A percentile compares a stretch with the other conserved stretches of the same genome.
phyloP scores from a whole-genome alignment of 1,284 basidiomycete species.

The Ustilago cynodontis region DNA sequence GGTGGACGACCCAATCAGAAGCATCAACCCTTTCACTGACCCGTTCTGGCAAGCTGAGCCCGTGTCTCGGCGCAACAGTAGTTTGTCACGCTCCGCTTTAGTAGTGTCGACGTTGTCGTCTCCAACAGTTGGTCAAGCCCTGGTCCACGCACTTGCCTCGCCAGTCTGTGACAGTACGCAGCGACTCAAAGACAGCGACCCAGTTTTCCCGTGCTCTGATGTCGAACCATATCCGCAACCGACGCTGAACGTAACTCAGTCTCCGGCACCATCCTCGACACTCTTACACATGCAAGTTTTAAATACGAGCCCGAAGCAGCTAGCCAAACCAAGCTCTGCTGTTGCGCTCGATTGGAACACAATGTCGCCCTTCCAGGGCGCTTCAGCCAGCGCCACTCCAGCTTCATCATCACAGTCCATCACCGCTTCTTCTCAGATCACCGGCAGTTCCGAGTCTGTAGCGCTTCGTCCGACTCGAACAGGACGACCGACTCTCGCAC shows the following conservation, averaged over 20 bases:
- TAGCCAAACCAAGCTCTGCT: not conserved
- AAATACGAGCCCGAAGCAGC: not conserved
- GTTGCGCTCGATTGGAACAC: not conserved
- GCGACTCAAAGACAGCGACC: not conserved
- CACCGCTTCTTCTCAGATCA: conserved; percentile 1
- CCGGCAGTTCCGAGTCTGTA: not conserved
- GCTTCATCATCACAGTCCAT: conserved; percentile 1
- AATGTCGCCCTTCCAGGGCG: not conserved
- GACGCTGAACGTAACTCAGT: conserved; percentile 1
- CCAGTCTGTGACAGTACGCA: not conserved
- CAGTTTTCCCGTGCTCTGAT: conserved; percentile 23
- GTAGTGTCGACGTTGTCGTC: conserved; percentile 26
- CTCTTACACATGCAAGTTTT: not conserved
- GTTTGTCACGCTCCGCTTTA: conserved; percentile 16
- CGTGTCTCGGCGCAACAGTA: not conserved
- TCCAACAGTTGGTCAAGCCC: conserved; percentile 3
- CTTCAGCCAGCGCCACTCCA: not conserved
- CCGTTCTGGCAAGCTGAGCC: conserved; percentile 19
- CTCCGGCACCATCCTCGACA: conserved; percentile 6
- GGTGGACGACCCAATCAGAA: conserved; percentile 34
- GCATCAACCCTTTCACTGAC: conserved; percentile 15
- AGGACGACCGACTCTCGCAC: conserved; percentile 36
- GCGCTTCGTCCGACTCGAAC: conserved; percentile 12
- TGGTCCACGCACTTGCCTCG: conserved; percentile 11
- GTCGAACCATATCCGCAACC: conserved; percentile 2